Conservation (phyloP, 2,329 filamentous ascomycete species). For the Parafenestella ontariensis region DNA sequence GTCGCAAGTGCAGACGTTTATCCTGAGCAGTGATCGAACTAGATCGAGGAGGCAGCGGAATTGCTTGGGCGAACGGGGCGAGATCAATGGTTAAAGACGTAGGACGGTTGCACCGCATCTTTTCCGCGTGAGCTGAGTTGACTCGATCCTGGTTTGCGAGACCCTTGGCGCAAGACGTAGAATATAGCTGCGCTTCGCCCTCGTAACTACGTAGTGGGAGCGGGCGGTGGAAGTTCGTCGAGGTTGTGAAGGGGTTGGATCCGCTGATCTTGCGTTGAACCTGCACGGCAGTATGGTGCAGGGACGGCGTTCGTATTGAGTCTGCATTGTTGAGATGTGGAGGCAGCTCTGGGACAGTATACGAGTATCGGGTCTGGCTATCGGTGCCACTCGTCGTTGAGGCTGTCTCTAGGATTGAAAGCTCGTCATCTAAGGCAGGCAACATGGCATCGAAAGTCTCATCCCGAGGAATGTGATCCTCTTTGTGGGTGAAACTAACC, state of each 20-base stretch:
- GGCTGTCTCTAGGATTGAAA: constrained; percentile 10
- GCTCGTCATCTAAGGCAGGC: constrained; percentile 2
- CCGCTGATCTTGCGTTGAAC: background rate
- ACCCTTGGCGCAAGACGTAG: constrained; percentile 4
- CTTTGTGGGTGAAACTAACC: background rate
- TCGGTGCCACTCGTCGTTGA: background rate
- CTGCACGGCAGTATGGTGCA: background rate
- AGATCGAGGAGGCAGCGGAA: constrained; percentile 1
- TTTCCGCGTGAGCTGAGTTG: background rate
- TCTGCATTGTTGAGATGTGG: background rate
- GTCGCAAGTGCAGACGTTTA: background rate
- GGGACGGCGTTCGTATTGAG: background rate
- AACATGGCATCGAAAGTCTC: background rate
- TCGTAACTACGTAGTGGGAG: constrained; percentile 23
- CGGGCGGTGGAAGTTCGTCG: constrained; percentile 14
- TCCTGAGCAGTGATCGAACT: background rate
- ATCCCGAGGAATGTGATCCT: background rate
- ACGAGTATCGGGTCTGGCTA: background rate
- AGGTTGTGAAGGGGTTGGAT: background rate
- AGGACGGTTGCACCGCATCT: background rate
- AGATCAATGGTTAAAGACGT: background rate
- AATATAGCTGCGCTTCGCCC: constrained; percentile 11
- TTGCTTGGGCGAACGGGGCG: background rate
- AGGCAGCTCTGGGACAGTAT: background rate
- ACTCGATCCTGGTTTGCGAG: background rate